Base-by-base conservation (phyloP, 177 flowering plant species). In the Vitis hybrid region DNA sequence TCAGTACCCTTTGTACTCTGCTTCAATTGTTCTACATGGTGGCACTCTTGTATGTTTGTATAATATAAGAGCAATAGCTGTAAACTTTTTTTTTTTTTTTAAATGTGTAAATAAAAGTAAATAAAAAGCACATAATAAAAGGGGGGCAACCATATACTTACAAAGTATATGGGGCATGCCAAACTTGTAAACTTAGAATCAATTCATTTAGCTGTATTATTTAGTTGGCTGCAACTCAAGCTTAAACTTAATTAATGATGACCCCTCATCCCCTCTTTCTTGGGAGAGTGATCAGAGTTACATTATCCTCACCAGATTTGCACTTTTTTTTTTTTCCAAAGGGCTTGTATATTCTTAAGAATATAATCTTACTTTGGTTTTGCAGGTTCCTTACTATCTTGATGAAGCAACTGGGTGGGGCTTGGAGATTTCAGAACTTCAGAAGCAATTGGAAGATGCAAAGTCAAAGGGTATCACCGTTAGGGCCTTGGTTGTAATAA, bases 371-470 rank as follows among this genome's bases (percentile, higher is more conserved):
- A 11, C 18, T 41, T 70, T 71, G 51, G 48, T 64, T 75, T 71
- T 73, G 32, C 76, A 92, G 99, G 99, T 95, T 30, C 97, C 94
- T 61, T 96, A 96, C 84, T 96, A 85, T 80, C 97, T 96, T 24
- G 87, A 96, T 78, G 98, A 93, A 83, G 90, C 86, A 61, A 81
- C 89, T 17, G 97, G 98, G 41, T 96, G 99, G 99, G 99, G 99
- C 35, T 77, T 92, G 78, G 97, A 92, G 82, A 56, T 84, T 63
- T 85, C 97, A 41, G 98, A 93, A 72, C 82, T 96, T 50, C 83
- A 88, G 80, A 88, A 84, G 73, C 99, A 96, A 76, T 71, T 96
- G 74, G 89, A 89, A 73, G 77, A 59, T 69, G 92, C 98, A 54
- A 85, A 70, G 62, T 87, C 97, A 21, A 88, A 90, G 73, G 99